Evolutionary conservation across 352 stramenopile genomes (phyloP).

Genomic region (Globisporangium cederbergense): DNA sequence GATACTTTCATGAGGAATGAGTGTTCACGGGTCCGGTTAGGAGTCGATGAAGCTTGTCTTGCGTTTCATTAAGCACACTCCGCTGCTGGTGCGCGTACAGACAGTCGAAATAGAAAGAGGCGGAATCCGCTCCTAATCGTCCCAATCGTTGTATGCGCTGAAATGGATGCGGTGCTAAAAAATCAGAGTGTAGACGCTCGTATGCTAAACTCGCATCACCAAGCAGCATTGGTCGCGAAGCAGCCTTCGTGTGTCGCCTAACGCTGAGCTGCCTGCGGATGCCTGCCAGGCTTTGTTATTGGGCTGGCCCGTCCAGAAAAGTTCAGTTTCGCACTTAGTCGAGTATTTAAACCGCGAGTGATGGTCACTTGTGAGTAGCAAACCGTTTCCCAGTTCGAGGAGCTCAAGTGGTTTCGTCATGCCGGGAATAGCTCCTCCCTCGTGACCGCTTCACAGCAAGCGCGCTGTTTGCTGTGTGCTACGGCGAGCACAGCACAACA

Average conservation of each 20-base stretch:
- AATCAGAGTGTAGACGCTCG: background rate
- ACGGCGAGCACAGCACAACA: background rate
- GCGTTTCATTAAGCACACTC: too few relatives aligned
- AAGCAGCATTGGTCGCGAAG: background rate
- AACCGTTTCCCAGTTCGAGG: background rate
- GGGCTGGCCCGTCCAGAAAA: background rate
- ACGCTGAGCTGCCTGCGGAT: too few relatives aligned
- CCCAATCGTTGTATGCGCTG: background rate
- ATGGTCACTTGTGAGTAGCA: background rate
- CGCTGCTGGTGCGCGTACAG: too few relatives aligned
- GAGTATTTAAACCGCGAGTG: background rate
- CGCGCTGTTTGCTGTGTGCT: background rate
- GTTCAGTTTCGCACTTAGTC: slow-evolving; percentile 6
- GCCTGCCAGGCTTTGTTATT: background rate
- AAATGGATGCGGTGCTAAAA: background rate
- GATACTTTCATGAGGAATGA: too few relatives aligned
- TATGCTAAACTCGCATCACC: background rate
- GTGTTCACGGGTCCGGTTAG: too few relatives aligned
- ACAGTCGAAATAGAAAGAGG: too few relatives aligned
- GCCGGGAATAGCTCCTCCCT: background rate
- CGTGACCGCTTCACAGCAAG: background rate
- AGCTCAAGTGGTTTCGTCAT: slow-evolving; percentile 1
- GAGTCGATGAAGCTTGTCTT: too few relatives aligned
- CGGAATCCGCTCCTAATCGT: too few relatives aligned
- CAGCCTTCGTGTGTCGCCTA: too few relatives aligned